phyloP scores from a whole-genome alignment of 768 basidiomycete genomes.

The Boletus eberwhitei region DNA sequence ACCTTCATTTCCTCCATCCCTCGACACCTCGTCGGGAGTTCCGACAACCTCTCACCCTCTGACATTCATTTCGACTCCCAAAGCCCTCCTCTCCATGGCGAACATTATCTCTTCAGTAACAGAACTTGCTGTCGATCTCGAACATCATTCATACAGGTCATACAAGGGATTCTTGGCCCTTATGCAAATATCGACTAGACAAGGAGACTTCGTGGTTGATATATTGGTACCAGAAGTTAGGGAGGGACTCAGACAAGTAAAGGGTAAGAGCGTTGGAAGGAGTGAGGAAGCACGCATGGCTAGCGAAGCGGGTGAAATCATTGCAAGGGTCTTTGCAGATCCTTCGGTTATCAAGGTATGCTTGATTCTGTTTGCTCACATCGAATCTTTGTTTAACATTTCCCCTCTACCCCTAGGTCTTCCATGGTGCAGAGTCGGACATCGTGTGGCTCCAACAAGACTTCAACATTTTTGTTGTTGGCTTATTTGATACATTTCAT shows the following conservation, averaged over 20 bases:
- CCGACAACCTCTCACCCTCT: slow-evolving; percentile 39
- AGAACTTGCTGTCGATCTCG: slow-evolving; percentile 92
- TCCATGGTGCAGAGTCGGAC: slow-evolving; percentile 94
- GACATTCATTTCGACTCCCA: slow-evolving; percentile 62
- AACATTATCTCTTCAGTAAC: slow-evolving; percentile 56
- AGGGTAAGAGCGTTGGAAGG: slow-evolving; percentile 27
- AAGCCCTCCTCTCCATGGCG: slow-evolving; percentile 60
- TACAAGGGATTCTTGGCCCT: slow-evolving; percentile 88
- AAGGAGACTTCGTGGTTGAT: slow-evolving; percentile 87
- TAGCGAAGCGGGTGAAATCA: slow-evolving; percentile 46
- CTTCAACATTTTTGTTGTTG: slow-evolving; percentile 90
- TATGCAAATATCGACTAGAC: slow-evolving; percentile 86
- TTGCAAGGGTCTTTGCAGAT: slow-evolving; percentile 57
- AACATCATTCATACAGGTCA: slow-evolving; percentile 87
- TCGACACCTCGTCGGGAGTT: slow-evolving; percentile 41
- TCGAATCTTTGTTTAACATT: neutral
- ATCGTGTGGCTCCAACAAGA: slow-evolving; percentile 96
- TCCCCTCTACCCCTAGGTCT: slow-evolving; percentile 49
- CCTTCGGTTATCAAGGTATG: slow-evolving; percentile 80
- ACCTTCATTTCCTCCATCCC: slow-evolving; percentile 52
- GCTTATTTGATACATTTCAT: slow-evolving; percentile 96
- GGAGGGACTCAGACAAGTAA: slow-evolving; percentile 68
- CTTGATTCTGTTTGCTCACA: neutral
- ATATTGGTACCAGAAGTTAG: slow-evolving; percentile 59
- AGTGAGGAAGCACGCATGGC: slow-evolving; percentile 17